Evolutionary conservation across 2,329 filamentous ascomycete genomes (phyloP), one percentile per base, ranked within the genome.

Genomic region (Alternaria triticimaculans): DNA sequence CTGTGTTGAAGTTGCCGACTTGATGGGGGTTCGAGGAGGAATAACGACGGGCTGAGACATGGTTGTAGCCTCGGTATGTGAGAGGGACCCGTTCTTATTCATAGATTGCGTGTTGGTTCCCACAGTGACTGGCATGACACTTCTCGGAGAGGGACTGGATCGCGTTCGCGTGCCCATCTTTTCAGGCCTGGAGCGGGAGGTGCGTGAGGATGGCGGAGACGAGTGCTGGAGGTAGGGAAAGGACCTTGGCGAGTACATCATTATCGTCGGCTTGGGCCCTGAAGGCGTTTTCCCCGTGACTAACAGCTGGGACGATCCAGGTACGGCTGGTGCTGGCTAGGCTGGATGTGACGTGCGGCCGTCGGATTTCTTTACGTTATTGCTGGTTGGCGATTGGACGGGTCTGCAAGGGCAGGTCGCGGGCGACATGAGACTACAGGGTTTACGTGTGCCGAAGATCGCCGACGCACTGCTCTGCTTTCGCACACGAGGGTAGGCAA

Each of bases 231-330:
- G 70, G 72, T 82, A 82, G 59, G 79, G 78, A 72, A 80, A 84
- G 63, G 81, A 81, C 69, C 81, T 79, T 72, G 82, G 81, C 72
- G 83, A 82, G 59, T 70, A 70, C 75, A 84, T 80, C 81, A 84
- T 84, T 49, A 56, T 60, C 18, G 45, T 53, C 69, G 69, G 63
- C 55, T 64, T 71, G 63, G 54, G 64, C 67, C 68, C 63, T 70
- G 70, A 67, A 67, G 67, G 69, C 62, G 65, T 66, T 66, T 67
- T 55, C 63, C 69, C 67, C 69, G 73, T 75, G 72, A 76, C 74
- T 69, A 72, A 63, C 49, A 63, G 61, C 61, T 25, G 44, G 62
- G 65, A 41, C 46, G 45, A 25, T 49, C 63, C 64, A 67, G 66
- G 65, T 62, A 68, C 62, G 63, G 61, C 62, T 55, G 60, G 60